Percentiles rank a stretch among this genome's conserved stretches.
These are phyloP conservation scores for Pestalotiopsis fici DNA, from an alignment of 2,329 filamentous ascomycete genomes.

Conservation along the genomic window DNA sequence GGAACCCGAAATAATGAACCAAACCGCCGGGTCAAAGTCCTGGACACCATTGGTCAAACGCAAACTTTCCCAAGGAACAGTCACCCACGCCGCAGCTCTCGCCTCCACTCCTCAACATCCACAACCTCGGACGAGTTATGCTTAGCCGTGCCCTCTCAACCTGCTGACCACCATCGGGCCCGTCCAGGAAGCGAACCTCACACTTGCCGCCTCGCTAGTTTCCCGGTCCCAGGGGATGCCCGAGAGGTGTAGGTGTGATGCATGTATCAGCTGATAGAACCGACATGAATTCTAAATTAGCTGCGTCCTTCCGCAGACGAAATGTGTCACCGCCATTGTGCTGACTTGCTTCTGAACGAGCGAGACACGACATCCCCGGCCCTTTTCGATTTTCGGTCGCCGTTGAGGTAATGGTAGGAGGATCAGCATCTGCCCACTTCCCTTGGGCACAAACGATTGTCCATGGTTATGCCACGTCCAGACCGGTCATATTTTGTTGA, in stretches of 20 bases:
- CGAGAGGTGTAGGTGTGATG: not conserved
- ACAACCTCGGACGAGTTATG: not conserved
- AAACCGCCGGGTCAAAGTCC: not conserved
- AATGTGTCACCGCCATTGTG: not conserved
- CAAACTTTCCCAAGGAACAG: not conserved
- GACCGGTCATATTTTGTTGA: not conserved
- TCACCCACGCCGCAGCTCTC: not conserved
- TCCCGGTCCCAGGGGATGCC: not conserved
- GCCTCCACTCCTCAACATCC: not conserved
- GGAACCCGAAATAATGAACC: conserved; percentile 1
- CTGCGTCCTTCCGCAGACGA: not conserved
- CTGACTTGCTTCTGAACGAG: not conserved
- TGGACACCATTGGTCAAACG: not conserved
- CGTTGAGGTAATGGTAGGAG: not conserved
- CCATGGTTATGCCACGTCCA: not conserved
- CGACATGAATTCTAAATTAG: not conserved
- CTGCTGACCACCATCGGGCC: not conserved
- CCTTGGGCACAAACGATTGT: not conserved
- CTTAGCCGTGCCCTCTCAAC: not conserved
- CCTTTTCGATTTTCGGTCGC: not conserved
- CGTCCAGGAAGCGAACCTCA: not conserved
- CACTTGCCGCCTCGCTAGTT: not conserved
- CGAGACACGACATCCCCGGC: not conserved
- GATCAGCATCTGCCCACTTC: not conserved
- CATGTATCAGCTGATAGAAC: not conserved